These are phyloP conservation scores for Colletotrichum tamarilloi DNA, from an alignment of 2,329 filamentous ascomycete genomes.

Conservation along the genomic window DNA sequence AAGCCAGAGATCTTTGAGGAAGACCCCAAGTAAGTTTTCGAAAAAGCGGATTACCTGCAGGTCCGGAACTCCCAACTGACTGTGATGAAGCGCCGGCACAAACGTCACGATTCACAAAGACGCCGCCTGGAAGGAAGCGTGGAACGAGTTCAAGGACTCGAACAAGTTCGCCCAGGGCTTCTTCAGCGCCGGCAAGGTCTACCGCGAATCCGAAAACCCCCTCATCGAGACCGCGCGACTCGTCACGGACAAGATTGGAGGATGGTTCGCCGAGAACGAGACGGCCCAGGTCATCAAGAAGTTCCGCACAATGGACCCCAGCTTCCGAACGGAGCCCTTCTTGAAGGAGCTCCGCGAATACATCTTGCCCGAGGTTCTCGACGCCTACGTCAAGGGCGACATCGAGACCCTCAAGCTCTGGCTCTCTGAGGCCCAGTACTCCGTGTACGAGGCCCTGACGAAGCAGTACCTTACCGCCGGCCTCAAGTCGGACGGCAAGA, in stretches of 20 bases:
- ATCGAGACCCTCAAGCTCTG: conserved; percentile 90
- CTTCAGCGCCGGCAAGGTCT: conserved; percentile 86
- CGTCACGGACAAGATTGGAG: conserved; percentile 91
- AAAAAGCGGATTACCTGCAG: neutral
- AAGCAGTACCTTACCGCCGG: conserved; percentile 96
- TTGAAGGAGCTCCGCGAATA: conserved; percentile 96
- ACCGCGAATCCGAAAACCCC: conserved; percentile 97
- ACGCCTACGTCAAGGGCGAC: conserved; percentile 98
- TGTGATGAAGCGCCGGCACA: conserved; percentile 79
- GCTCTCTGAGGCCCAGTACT: conserved; percentile 96
- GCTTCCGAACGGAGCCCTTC: conserved; percentile 95
- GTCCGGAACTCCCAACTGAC: conserved; percentile 44
- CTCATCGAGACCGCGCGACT: conserved; percentile 91
- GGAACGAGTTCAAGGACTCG: conserved; percentile 92
- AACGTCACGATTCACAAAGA: conserved; percentile 97
- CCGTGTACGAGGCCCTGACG: conserved; percentile 95
- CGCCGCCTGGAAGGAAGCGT: conserved; percentile 97
- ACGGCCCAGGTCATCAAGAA: conserved; percentile 98
- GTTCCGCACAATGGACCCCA: conserved; percentile 94
- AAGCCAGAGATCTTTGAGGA: conserved; percentile 76
- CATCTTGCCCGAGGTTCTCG: conserved; percentile 95
- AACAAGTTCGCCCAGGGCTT: conserved; percentile 89
- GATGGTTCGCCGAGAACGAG: conserved; percentile 99
- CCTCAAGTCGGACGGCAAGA: conserved; percentile 93
- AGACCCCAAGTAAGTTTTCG: conserved; percentile 82